Conservation (phyloP, 2,329 filamentous ascomycete genomes). For the Acephala macrosclerotiorum region DNA sequence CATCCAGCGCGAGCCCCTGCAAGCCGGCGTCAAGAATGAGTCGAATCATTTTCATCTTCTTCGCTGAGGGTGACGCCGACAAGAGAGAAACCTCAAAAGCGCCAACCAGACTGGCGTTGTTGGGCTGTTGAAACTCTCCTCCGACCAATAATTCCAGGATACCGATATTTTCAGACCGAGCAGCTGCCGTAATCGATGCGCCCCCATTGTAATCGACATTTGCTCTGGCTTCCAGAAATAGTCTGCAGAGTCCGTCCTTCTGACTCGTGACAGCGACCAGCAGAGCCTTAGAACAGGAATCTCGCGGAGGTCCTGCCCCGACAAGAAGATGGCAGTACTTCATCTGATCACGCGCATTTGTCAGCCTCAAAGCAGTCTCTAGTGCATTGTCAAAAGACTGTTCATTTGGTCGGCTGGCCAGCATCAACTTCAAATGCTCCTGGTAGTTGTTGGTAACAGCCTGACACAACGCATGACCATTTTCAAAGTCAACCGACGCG, state of each 20-base stretch:
- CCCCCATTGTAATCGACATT: slow-evolving; percentile 28
- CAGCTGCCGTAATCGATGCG: slow-evolving; percentile 24
- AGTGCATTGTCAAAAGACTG: slow-evolving; percentile 26
- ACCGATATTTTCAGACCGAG: slow-evolving; percentile 23
- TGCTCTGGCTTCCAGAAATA: slow-evolving; percentile 27
- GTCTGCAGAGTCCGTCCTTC: slow-evolving; percentile 22
- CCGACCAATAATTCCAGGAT: slow-evolving; percentile 29
- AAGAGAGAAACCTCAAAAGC: slow-evolving; percentile 29
- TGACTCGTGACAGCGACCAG: slow-evolving; percentile 22
- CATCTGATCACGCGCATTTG: slow-evolving; percentile 23
- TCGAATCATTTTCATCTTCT: slow-evolving; percentile 20
- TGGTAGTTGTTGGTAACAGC: slow-evolving; percentile 22
- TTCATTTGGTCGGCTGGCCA: slow-evolving; percentile 25
- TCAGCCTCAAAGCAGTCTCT: slow-evolving; percentile 23
- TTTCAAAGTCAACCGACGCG: slow-evolving; percentile 26
- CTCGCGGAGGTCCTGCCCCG: slow-evolving; percentile 16
- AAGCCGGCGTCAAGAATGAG: slow-evolving; percentile 28
- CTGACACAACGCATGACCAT: slow-evolving; percentile 28
- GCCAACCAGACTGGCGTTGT: slow-evolving; percentile 19
- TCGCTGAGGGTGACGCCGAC: slow-evolving; percentile 7
- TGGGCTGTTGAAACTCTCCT: slow-evolving; percentile 20
- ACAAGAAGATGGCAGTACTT: slow-evolving; percentile 30
- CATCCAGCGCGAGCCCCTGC: slow-evolving; percentile 20
- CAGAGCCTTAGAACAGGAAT: slow-evolving; percentile 29
- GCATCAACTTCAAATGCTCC: slow-evolving; percentile 26